Evolutionary conservation across 176 grass and related monocot species (phyloP), one percentile per base, ranked within the genome.

Genomic region (Puya raimondii): DNA sequence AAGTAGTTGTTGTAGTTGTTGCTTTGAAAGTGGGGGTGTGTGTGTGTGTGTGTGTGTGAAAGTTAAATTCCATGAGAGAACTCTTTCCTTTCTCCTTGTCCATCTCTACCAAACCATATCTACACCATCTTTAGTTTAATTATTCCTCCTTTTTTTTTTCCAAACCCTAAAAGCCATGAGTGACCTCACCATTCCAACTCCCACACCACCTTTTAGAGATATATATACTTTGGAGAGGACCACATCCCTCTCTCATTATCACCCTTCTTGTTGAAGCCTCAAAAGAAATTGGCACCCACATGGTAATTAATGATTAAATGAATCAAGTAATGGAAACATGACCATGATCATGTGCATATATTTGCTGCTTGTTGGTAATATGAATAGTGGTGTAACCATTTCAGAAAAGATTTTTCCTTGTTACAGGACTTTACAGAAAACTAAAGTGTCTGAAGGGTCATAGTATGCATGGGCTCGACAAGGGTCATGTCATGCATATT

Each of bases 131-230:
- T 65, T 66, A 74, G 82, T 85, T 48, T 84, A 50, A 68, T 23
- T 23, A 23, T 29, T 71, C 2, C 3, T 2, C 25, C 25, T 26
- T 26, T 26, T 26, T 27, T 66, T 27, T 50, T 50, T 66, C 72
- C 51, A 72, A 72, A 33, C 20, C 63, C 52, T 14, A 68, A 76
- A 76, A 67, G 49, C 14, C 61, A 51, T 65, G 74, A 68, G 20
- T 76, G 74, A 76, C n/a, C 63, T 76, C 74, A 76, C 63, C 21
- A 76, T 67, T 67, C 74, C 74, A 76, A 76, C 74, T 76, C 74
- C 48, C 74, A 76, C 74, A 76, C 74, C 6, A 68, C 48, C 49
- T 66, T 76, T 67, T 56, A 61, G 17, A 18, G 16, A 20, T 2
- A 22, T 10, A 22, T 10, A 61, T 20, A 61, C 56, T 61, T 56